phyloP scores from a whole-genome alignment of 148 eudicot genomes.

The Rhododendron henanense region DNA sequence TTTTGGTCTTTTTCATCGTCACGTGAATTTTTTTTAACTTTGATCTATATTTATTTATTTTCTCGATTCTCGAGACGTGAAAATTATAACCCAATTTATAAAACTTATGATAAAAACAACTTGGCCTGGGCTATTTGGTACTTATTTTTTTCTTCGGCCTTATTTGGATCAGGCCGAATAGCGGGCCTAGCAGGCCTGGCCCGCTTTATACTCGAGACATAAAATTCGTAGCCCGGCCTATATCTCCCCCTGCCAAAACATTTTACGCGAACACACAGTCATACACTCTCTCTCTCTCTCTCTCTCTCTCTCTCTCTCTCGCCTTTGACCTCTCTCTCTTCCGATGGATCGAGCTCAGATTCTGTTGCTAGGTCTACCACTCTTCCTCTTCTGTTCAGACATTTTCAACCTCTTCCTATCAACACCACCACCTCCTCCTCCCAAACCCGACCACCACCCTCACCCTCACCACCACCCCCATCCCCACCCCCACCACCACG shows the following conservation, averaged over 20 bases:
- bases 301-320: neutral
- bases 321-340: neutral
- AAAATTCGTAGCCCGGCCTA: neutral
- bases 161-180: neutral
- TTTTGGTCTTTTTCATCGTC: too few relatives aligned
- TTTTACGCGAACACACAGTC: neutral
- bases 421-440: slow-evolving; percentile 43
- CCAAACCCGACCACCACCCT: slow-evolving; percentile 34
- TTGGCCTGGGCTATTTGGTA: neutral
- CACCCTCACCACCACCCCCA: slow-evolving; percentile 37
- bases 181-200: neutral
- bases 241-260: neutral
- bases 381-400: slow-evolving; percentile 67
- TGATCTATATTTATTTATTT: too few relatives aligned
- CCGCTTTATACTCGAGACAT: neutral
- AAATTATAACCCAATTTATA: too few relatives aligned
- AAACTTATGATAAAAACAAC: too few relatives aligned
- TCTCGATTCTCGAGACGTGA: too few relatives aligned
- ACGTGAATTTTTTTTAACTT: too few relatives aligned
- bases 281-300: neutral
- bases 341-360: slow-evolving; percentile 68
- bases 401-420: slow-evolving; percentile 54
- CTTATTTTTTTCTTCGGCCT: neutral
- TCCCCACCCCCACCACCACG: slow-evolving; percentile 26
- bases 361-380: slow-evolving; percentile 68